phyloP scores from a whole-genome alignment of 257 asterid genomes.

The Ajuga chamaepitys region DNA sequence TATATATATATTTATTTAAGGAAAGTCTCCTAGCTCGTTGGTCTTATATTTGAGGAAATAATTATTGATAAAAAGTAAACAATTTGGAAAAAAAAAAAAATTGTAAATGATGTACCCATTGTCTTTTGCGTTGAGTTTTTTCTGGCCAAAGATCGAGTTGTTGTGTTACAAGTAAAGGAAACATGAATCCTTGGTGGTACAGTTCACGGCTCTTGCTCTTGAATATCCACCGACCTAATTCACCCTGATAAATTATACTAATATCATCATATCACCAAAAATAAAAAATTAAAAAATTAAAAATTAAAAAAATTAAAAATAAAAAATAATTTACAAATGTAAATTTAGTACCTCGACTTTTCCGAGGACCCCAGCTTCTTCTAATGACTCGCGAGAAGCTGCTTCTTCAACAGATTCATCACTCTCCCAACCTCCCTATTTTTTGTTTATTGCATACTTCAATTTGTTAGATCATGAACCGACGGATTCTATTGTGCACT shows the following conservation, averaged over 20 bases:
- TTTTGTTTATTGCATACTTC: neutral
- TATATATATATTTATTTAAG: no score
- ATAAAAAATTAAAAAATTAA: neutral
- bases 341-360: constrained; percentile 43
- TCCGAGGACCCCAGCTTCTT: constrained; percentile 86
- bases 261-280: no score
- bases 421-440: constrained; percentile 77
- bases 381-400: constrained; percentile 67
- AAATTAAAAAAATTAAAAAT: neutral
- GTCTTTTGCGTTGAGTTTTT: constrained; percentile 34
- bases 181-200: constrained; percentile 62
- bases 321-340: neutral
- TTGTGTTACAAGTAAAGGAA: constrained; percentile 61
- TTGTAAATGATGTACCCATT: constrained; percentile 33
- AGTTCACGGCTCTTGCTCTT: constrained; percentile 63
- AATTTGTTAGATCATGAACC: neutral
- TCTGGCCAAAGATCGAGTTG: constrained; percentile 81
- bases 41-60: no score
- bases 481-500: no score
- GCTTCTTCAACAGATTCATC: constrained; percentile 77
- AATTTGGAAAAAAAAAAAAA: neutral
- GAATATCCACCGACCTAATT: constrained; percentile 65
- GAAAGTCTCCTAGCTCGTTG: no score
- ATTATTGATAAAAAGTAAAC: no score
- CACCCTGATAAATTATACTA: constrained; percentile 29